phyloP scores from a whole-genome alignment of 257 asterid species.

The Solanum sitiens region DNA sequence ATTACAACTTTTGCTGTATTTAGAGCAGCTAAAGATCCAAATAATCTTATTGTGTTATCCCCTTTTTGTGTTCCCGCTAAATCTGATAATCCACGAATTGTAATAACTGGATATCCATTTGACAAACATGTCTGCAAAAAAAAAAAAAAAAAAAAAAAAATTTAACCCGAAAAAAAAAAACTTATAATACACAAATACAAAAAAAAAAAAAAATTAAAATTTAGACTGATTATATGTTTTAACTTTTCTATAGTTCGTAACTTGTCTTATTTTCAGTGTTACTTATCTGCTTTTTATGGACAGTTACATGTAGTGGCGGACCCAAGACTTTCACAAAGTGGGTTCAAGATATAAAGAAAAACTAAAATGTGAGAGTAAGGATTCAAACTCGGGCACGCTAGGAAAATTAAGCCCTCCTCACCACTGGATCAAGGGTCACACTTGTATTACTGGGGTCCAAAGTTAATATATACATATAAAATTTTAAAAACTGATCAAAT shows the following conservation, averaged over 20 bases:
- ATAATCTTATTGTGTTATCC: slow-evolving; percentile 13
- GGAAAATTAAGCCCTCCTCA: too few species aligned
- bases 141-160: neutral
- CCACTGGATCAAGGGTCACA: too few species aligned
- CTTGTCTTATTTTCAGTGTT: neutral
- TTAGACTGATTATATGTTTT: neutral
- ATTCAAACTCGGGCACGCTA: too few species aligned
- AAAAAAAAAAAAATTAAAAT: neutral
- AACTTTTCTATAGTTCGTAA: neutral
- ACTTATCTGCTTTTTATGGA: neutral
- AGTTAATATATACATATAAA: too few species aligned
- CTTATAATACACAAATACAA: neutral
- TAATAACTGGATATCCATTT: slow-evolving; percentile 39
- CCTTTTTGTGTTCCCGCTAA: slow-evolving; percentile 49
- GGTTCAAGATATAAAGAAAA: too few species aligned
- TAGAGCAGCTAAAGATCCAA: slow-evolving; percentile 42
- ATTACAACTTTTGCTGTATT: slow-evolving; percentile 42
- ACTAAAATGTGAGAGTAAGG: too few species aligned
- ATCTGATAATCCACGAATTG: slow-evolving; percentile 44
- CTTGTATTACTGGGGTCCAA: too few species aligned
- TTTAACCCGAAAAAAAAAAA: neutral
- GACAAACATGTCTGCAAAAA: slow-evolving; percentile 42
- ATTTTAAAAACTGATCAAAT: too few species aligned
- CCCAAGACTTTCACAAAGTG: too few species aligned
- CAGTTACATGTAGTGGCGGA: neutral